phyloP scores from a whole-genome alignment of 2,329 filamentous ascomycete genomes.

The Cadophora sp. region DNA sequence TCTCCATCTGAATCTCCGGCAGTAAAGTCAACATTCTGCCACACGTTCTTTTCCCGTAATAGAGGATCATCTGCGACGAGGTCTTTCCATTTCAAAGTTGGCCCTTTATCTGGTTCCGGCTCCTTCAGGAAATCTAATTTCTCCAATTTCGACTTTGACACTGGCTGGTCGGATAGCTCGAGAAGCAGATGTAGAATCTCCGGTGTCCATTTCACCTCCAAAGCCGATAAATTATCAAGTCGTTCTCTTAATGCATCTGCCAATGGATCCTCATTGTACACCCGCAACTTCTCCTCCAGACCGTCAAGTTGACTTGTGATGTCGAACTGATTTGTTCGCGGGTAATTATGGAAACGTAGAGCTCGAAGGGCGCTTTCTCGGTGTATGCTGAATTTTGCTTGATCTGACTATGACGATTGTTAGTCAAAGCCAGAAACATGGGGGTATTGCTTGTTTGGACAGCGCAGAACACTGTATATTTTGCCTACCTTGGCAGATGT shows the following conservation, averaged over 20 bases:
- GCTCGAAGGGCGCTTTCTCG: slow-evolving; percentile 58
- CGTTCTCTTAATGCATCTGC: slow-evolving; percentile 71
- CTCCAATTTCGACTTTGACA: slow-evolving; percentile 70
- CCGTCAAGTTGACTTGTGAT: slow-evolving; percentile 70
- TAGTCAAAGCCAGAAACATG: slow-evolving; percentile 21
- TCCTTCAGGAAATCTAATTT: slow-evolving; percentile 63
- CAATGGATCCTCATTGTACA: slow-evolving; percentile 80
- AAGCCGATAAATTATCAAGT: slow-evolving; percentile 62
- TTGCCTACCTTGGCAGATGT: slow-evolving; percentile 58
- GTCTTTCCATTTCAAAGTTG: slow-evolving; percentile 76
- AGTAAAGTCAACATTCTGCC: slow-evolving; percentile 72
- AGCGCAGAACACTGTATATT: background rate
- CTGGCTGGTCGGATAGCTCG: slow-evolving; percentile 81
- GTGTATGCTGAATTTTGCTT: slow-evolving; percentile 50
- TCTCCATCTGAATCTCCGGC: slow-evolving; percentile 65
- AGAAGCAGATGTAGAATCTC: slow-evolving; percentile 82
- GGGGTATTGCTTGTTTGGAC: background rate
- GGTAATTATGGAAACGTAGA: slow-evolving; percentile 62
- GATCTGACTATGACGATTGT: slow-evolving; percentile 41
- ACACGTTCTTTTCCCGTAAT: slow-evolving; percentile 69
- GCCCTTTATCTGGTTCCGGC: slow-evolving; percentile 52
- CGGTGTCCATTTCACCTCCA: slow-evolving; percentile 70
- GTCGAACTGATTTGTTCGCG: slow-evolving; percentile 78
- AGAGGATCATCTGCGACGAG: slow-evolving; percentile 80
- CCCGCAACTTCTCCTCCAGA: slow-evolving; percentile 84